phyloP scores from a whole-genome alignment of 352 stramenopile species.

The Globisporangium splendens region DNA sequence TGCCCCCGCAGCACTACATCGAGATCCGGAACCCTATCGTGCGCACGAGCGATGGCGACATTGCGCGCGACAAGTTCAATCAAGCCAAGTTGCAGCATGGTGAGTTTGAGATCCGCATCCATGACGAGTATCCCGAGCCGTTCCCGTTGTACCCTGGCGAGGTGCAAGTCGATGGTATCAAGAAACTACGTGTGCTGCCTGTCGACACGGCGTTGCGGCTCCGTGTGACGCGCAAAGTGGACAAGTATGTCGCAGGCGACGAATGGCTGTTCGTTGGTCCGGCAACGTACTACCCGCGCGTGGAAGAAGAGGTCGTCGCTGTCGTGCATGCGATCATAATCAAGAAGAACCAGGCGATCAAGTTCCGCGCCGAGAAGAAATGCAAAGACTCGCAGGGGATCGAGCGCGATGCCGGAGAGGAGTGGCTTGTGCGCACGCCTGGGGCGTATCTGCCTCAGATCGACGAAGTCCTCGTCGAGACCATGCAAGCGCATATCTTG shows the following conservation, averaged over 20 bases:
- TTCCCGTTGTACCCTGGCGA: slow-evolving; percentile 76
- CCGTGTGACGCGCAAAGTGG: slow-evolving; percentile 58
- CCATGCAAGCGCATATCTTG: slow-evolving; percentile 57
- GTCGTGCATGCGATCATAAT: slow-evolving; percentile 61
- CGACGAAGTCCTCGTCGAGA: slow-evolving; percentile 64
- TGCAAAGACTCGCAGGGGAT: slow-evolving; percentile 63
- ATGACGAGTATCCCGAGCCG: slow-evolving; percentile 69
- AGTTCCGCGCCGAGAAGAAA: slow-evolving; percentile 80
- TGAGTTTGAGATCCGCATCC: slow-evolving; percentile 74
- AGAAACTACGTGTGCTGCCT: slow-evolving; percentile 52
- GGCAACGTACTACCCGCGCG: slow-evolving; percentile 68
- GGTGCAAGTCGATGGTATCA: slow-evolving; percentile 47
- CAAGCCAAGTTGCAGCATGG: slow-evolving; percentile 79
- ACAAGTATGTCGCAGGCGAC: slow-evolving; percentile 51
- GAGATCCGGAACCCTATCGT: slow-evolving; percentile 72
- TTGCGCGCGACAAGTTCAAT: slow-evolving; percentile 61
- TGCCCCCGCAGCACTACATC: slow-evolving; percentile 75
- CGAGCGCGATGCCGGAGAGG: slow-evolving; percentile 61
- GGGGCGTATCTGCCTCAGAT: slow-evolving; percentile 76
- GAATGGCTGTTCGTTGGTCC: slow-evolving; percentile 77
- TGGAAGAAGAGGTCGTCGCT: slow-evolving; percentile 65
- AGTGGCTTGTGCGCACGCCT: slow-evolving; percentile 74
- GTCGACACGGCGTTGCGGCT: slow-evolving; percentile 62
- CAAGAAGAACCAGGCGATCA: slow-evolving; percentile 78
- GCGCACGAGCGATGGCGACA: slow-evolving; percentile 35